Percentiles rank a stretch among this genome's conserved stretches.
These are phyloP conservation scores for Colletotrichum acutatum DNA, from an alignment of 2,329 filamentous ascomycete species.

Conservation along the genomic window DNA sequence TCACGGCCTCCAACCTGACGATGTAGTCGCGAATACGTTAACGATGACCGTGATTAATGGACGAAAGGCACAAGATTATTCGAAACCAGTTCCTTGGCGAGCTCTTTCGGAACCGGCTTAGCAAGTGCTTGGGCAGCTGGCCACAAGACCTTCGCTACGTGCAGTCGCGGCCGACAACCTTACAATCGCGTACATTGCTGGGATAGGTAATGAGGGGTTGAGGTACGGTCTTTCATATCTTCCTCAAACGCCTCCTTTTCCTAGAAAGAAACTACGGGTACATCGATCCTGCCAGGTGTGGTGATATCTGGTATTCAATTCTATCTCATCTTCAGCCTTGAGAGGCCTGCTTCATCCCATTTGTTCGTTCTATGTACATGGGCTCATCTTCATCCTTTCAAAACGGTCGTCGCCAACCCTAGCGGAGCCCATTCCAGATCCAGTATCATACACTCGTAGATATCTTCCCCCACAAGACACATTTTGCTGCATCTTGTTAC, in stretches of 20 bases:
- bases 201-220: too few species aligned
- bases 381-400: background rate
- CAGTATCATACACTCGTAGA: constrained; percentile 29
- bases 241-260: background rate
- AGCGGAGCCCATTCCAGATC: background rate
- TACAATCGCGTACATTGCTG: too few species aligned
- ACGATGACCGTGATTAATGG: background rate
- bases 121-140: too few species aligned
- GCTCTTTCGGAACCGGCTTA: background rate
- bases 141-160: too few species aligned
- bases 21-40: background rate
- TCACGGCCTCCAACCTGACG: background rate
- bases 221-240: background rate
- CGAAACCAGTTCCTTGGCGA: background rate
- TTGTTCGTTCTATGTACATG: background rate
- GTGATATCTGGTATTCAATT: background rate
- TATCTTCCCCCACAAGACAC: background rate
- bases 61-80: background rate
- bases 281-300: background rate
- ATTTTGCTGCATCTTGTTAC: background rate
- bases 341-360: background rate
- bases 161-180: too few species aligned
- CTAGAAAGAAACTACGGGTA: background rate
- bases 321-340: background rate
- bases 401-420: background rate